Evolutionary conservation across 805 yeast genomes (phyloP).

Genomic region (Nakazawaea wickerhamii): DNA sequence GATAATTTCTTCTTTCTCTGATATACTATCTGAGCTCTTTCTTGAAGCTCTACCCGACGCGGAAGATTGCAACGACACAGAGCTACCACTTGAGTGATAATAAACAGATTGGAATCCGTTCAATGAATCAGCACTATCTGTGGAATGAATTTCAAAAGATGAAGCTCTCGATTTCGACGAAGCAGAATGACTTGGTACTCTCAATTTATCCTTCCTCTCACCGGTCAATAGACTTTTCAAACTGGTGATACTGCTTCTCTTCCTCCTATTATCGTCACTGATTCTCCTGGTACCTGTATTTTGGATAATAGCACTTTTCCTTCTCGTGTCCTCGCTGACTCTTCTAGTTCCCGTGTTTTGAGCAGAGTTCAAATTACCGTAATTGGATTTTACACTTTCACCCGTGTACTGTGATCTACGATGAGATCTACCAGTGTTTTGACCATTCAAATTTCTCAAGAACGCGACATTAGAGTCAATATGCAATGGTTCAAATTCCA

Average conservation of each 20-base stretch:
- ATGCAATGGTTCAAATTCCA: constrained; percentile 26
- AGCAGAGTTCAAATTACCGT: constrained; percentile 11
- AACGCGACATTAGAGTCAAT: constrained; percentile 34
- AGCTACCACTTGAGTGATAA: constrained; percentile 6
- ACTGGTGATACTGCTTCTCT: constrained; percentile 30
- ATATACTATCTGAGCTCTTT: constrained; percentile 12
- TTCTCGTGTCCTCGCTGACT: constrained; percentile 14
- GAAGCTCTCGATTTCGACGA: constrained; percentile 13
- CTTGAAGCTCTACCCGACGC: constrained; percentile 3
- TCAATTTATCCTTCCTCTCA: constrained; percentile 17
- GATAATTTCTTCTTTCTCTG: background rate
- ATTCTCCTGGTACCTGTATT: constrained; percentile 7
- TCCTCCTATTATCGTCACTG: constrained; percentile 16
- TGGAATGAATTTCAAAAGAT: constrained; percentile 3
- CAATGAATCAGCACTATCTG: constrained; percentile 4
- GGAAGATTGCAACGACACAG: constrained; percentile 2
- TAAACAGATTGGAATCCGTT: constrained; percentile 10
- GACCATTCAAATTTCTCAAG: constrained; percentile 29
- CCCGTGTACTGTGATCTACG: constrained; percentile 28
- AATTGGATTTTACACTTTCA: constrained; percentile 24
- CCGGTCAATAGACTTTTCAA: constrained; percentile 31
- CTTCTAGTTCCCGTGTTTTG: constrained; percentile 5
- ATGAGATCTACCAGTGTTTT: constrained; percentile 25
- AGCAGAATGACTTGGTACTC: constrained; percentile 3
- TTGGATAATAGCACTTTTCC: constrained; percentile 14